Conservation (phyloP, 1,139 yeast species). For the Lizanozyma gosingica region DNA sequence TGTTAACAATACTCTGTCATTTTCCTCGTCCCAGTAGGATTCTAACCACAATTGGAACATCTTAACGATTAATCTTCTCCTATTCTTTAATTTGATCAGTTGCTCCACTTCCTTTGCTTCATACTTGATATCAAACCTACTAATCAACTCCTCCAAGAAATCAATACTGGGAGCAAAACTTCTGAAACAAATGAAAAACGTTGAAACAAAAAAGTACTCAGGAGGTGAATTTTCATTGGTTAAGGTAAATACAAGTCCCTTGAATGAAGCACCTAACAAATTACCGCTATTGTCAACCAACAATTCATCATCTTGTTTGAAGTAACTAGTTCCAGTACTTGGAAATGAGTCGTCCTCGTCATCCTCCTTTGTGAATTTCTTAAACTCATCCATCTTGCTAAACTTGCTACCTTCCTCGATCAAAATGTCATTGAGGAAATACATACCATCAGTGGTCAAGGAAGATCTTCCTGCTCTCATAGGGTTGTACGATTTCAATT, state of each 20-base stretch:
- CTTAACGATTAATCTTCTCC: slow-evolving; percentile 60
- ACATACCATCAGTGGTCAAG: slow-evolving; percentile 52
- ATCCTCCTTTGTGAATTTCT: slow-evolving; percentile 6
- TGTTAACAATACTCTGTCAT: slow-evolving; percentile 54
- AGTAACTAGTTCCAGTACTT: slow-evolving; percentile 29
- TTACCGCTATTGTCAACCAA: slow-evolving; percentile 41
- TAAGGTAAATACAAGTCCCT: slow-evolving; percentile 60
- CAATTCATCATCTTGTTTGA: slow-evolving; percentile 35
- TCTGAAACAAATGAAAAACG: slow-evolving; percentile 76
- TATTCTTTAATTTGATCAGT: slow-evolving; percentile 37
- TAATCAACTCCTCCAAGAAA: slow-evolving; percentile 58
- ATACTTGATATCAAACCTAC: slow-evolving; percentile 51
- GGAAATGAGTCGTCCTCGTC: slow-evolving; percentile 1
- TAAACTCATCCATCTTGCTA: slow-evolving; percentile 10
- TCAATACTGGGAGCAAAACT: slow-evolving; percentile 64
- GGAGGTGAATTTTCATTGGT: slow-evolving; percentile 68
- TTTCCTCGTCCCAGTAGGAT: slow-evolving; percentile 68
- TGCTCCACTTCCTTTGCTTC: slow-evolving; percentile 30
- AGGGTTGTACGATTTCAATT: neutral
- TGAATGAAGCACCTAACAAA: slow-evolving; percentile 70
- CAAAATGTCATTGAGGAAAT: slow-evolving; percentile 40
- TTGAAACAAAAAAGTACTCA: slow-evolving; percentile 60
- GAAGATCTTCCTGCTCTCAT: slow-evolving; percentile 29
- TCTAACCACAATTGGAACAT: slow-evolving; percentile 80
- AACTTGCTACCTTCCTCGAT: slow-evolving; percentile 29